Evolutionary conservation across 192 early-diverging fungal genomes (phyloP).

Genomic region (Funneliformis mosseae): DNA sequence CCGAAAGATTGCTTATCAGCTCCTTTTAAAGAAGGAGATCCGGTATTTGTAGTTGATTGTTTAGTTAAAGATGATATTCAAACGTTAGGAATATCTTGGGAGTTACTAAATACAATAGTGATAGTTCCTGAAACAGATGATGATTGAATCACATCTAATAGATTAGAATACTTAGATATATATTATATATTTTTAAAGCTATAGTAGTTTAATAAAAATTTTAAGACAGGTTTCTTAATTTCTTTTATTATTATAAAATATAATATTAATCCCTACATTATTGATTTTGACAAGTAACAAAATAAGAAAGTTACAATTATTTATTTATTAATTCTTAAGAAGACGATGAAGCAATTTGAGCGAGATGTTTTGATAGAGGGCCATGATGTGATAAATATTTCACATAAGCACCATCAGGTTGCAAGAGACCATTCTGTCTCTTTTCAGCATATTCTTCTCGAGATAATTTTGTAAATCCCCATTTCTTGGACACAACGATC

Average conservation of each 20-base stretch:
- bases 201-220: not conserved
- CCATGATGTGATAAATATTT: slow-evolving; percentile 91
- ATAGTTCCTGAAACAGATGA: not conserved
- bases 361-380: slow-evolving; percentile 61
- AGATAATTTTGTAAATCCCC: slow-evolving; percentile 98
- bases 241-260: no score
- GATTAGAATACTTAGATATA: not conserved
- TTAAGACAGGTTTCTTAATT: not conserved
- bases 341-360: slow-evolving; percentile 23
- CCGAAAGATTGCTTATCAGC: slow-evolving; percentile 4
- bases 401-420: slow-evolving; percentile 93
- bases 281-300: no score
- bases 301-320: not conserved
- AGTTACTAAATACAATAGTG: not conserved
- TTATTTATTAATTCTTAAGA: not conserved
- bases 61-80: not conserved
- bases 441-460: slow-evolving; percentile 86
- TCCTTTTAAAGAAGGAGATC: slow-evolving; percentile 21
- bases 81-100: slow-evolving; percentile 7
- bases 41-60: not conserved
- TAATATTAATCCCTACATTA: no score
- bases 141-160: not conserved
- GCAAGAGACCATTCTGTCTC: slow-evolving; percentile 75
- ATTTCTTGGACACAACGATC: slow-evolving; percentile 99
- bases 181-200: not conserved